These are phyloP conservation scores for Pseudocercospora pini-densiflorae DNA, from an alignment of 2,329 filamentous ascomycete genomes.

Conservation along the genomic window DNA sequence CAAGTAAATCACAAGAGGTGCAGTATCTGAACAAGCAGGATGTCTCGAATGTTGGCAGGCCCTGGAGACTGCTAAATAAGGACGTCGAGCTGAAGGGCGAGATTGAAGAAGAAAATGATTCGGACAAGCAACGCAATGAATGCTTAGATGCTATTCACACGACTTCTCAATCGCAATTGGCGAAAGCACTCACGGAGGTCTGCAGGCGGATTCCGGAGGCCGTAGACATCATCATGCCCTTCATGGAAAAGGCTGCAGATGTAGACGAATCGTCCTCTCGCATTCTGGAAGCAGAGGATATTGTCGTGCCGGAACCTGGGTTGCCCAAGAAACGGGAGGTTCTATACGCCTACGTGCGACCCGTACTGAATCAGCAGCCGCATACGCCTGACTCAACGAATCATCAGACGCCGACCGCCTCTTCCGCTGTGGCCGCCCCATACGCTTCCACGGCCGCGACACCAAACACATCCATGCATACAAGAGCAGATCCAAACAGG, in stretches of 20 bases:
- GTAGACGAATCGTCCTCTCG: background rate
- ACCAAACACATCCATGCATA: background rate
- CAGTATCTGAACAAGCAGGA: conserved; percentile 27
- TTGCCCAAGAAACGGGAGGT: conserved; percentile 8
- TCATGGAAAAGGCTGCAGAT: conserved; percentile 17
- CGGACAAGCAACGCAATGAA: conserved; percentile 18
- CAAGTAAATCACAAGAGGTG: conserved; percentile 21
- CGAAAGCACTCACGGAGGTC: conserved; percentile 29
- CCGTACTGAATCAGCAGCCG: background rate
- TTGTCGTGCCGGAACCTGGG: conserved; percentile 19
- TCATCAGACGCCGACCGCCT: background rate
- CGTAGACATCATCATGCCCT: conserved; percentile 24
- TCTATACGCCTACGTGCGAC: background rate
- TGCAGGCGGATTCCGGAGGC: conserved; percentile 26
- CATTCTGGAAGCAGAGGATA: conserved; percentile 24
- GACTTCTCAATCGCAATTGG: conserved; percentile 19
- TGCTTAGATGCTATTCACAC: conserved; percentile 27
- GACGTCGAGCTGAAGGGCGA: conserved; percentile 25
- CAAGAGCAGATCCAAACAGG: background rate
- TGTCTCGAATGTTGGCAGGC: conserved; percentile 27
- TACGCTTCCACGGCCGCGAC: background rate
- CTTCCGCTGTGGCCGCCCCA: background rate
- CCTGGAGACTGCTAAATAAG: conserved; percentile 28
- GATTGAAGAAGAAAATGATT: conserved; percentile 25
- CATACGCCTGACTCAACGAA: background rate